A percentile compares a stretch with the other conserved stretches of the same genome.
phyloP scores from a whole-genome alignment of 805 yeast genomes.

The Kluyveromyces nonfermentans region DNA sequence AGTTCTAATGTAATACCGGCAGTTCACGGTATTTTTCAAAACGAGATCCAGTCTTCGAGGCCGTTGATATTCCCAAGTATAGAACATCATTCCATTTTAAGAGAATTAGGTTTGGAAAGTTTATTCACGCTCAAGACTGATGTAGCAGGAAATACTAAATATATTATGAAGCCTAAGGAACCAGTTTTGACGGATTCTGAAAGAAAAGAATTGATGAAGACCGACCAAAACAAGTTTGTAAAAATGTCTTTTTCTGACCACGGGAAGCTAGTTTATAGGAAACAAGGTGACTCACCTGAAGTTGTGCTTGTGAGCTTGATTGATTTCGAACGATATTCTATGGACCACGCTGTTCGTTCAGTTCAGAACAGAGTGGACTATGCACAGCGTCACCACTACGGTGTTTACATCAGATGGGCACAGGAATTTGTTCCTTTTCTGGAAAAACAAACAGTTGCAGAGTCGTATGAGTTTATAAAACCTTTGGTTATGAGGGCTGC shows the following conservation, averaged over 20 bases:
- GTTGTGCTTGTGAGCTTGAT: conserved; percentile 70
- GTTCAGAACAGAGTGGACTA: conserved; percentile 85
- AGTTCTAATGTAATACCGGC: conserved; percentile 17
- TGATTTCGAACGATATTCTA: conserved; percentile 59
- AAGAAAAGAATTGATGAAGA: conserved; percentile 18
- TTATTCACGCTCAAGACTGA: conserved; percentile 43
- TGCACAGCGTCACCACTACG: conserved; percentile 73
- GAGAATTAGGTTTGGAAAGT: conserved; percentile 44
- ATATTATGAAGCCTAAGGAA: conserved; percentile 31
- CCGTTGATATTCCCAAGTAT: conserved; percentile 63
- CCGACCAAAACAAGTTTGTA: conserved; percentile 33
- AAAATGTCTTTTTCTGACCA: conserved; percentile 54
- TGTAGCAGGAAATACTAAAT: conserved; percentile 34
- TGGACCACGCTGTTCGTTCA: conserved; percentile 51
- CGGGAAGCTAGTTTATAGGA: conserved; percentile 43
- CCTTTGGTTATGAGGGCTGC: conserved; percentile 58
- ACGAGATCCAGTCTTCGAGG: conserved; percentile 41
- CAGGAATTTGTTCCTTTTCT: conserved; percentile 70
- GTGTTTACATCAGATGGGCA: conserved; percentile 73
- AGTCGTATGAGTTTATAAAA: conserved; percentile 19
- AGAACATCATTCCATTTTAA: conserved; percentile 55
- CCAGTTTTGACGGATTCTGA: conserved; percentile 33
- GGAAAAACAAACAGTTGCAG: conserved; percentile 34
- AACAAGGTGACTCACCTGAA: conserved; percentile 39
- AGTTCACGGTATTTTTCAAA: conserved; percentile 36